phyloP scores from a whole-genome alignment of 345 rosid genomes.

The Hibiscus syriacus region DNA sequence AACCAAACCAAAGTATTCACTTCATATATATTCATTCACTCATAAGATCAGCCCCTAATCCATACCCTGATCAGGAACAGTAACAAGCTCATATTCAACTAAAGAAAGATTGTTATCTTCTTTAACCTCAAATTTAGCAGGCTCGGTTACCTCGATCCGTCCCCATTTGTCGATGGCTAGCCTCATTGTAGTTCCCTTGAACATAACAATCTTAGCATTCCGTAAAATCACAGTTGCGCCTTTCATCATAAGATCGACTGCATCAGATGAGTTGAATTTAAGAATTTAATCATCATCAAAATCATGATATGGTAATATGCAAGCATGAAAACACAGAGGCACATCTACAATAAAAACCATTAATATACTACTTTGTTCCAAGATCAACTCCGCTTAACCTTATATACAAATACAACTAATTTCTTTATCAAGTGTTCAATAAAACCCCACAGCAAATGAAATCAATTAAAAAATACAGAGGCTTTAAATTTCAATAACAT shows the following conservation, averaged over 20 bases:
- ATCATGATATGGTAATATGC: no score
- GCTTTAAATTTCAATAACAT: no score
- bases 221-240: slow-evolving; percentile 71
- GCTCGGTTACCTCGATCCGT: slow-evolving; percentile 67
- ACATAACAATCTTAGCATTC: slow-evolving; percentile 94
- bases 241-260: slow-evolving; percentile 67
- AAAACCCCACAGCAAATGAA: no score
- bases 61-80: no score
- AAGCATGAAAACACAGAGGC: no score
- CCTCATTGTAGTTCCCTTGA: slow-evolving; percentile 93
- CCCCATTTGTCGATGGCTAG: slow-evolving; percentile 98
- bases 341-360: no score
- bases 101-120: slow-evolving; percentile 80
- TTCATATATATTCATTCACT: background rate
- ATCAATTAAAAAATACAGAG: background rate
- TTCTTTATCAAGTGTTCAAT: background rate
- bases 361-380: no score
- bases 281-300: no score
- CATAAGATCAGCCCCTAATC: no score
- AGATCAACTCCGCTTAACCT: no score
- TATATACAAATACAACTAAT: background rate
- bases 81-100: no score
- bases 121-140: slow-evolving; percentile 50
- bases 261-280: background rate
- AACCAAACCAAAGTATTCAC: slow-evolving; percentile 25